Percentiles rank a stretch among this genome's conserved stretches.
Evolutionary conservation across 106 monocot species (phyloP).

Genomic region (Dendrobium huoshanense): DNA sequence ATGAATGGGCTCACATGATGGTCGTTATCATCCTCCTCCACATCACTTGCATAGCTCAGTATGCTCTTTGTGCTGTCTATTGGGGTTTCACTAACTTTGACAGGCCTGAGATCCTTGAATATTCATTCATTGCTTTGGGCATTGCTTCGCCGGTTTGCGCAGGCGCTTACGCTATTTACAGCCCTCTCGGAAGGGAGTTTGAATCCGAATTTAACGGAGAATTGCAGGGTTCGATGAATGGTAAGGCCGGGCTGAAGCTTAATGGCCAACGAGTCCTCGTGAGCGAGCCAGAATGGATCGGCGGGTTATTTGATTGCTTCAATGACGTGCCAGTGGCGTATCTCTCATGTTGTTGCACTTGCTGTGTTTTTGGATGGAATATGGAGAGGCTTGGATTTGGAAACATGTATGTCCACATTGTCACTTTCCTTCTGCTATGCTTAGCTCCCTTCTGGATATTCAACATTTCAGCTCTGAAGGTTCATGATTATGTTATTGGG

Average conservation of each 20-base stretch:
- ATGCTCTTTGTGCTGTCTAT: slow-evolving; percentile 54
- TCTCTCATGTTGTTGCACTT: slow-evolving; percentile 41
- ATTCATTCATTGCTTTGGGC: slow-evolving; percentile 35
- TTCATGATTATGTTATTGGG: slow-evolving; percentile 26
- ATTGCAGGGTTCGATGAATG: slow-evolving; percentile 2
- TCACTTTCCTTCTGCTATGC: slow-evolving; percentile 34
- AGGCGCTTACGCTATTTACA: slow-evolving; percentile 43
- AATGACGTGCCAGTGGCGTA: slow-evolving; percentile 27
- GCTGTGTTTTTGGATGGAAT: slow-evolving; percentile 57
- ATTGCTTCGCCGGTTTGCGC: slow-evolving; percentile 39
- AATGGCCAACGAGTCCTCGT: slow-evolving; percentile 9
- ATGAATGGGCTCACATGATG: slow-evolving; percentile 65
- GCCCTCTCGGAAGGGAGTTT: slow-evolving; percentile 57
- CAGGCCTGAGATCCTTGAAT: slow-evolving; percentile 40
- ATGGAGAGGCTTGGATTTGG: slow-evolving; percentile 54
- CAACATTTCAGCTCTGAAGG: slow-evolving; percentile 32
- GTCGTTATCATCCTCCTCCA: slow-evolving; percentile 52
- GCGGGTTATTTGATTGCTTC: slow-evolving; percentile 40
- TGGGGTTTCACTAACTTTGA: slow-evolving; percentile 35
- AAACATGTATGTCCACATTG: slow-evolving; percentile 53
- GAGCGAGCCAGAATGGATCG: slow-evolving; percentile 29
- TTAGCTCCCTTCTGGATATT: slow-evolving; percentile 39
- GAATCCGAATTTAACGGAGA: slow-evolving; percentile 21
- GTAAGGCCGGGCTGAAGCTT: not conserved
- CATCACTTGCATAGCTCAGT: slow-evolving; percentile 59